Evolutionary conservation across 129 eudicot species (phyloP), one percentile per base, ranked within the genome.

Genomic region (Glebionis coronaria): DNA sequence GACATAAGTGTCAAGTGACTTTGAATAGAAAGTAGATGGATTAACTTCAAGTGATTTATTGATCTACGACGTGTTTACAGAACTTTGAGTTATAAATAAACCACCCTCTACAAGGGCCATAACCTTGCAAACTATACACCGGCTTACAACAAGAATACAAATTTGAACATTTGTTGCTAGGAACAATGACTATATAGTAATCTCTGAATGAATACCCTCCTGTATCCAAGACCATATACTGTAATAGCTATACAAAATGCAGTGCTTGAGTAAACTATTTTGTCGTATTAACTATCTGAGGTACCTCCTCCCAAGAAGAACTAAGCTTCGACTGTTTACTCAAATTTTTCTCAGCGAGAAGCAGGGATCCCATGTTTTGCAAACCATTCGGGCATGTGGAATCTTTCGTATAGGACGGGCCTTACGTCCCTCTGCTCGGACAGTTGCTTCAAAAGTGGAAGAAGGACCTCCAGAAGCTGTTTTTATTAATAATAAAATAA

Each of bases 311-410:
- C 38, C 70, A 27, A 49, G 78, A 69, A 81, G 40, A 52, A 62
- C 52, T 54, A 77, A 50, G 69, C 29, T 58, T 35, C 42, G 0
- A 35, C 42, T 35, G 42, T 35, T 35, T 35, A 7, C 42, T 1
- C 10, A 35, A 7, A 10, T 35, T 6, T 35, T 35, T 2, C 42
- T 35, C 42, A 35, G 64, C 56, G 56, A 47, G 90, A 76, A 49
- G 90, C 81, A 29, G 99, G 95, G 52, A 94, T 89, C 56, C 97
- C 97, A 44, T 94, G 97, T 75, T 94, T 89, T 56, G 87, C 88
- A 78, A 94, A 94, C 99, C 99, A 94, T 73, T 94, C 97, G 0
- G 93, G 90, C 97, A 94, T 94, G 67, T 76, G 95, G 79, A 94
- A 94, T 31, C 81, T 84, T 55, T 94, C 97, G 21, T 87, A 86